These are phyloP conservation scores for Nannizziopsis arthrosporioides DNA, from an alignment of 2,329 filamentous ascomycete genomes.

Conservation along the genomic window DNA sequence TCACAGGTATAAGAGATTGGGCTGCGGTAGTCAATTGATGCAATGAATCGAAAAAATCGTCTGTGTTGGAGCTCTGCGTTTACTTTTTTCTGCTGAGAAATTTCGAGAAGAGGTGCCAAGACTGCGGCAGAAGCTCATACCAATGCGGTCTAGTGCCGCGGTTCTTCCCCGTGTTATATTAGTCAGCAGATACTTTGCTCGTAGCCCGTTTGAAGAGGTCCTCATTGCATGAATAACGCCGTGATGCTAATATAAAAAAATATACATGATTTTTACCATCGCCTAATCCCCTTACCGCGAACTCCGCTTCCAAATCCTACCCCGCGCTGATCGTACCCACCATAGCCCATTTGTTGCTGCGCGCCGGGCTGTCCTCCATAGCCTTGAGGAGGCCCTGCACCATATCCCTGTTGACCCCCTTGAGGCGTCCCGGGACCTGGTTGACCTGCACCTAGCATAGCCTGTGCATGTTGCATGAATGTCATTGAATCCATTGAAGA, in stretches of 20 bases:
- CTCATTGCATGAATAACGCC: too few relatives aligned
- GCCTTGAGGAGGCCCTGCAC: constrained; percentile 25
- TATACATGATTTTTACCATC: constrained; percentile 24
- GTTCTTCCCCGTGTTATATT: neutral
- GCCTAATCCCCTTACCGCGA: constrained; percentile 26
- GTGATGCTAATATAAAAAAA: too few relatives aligned
- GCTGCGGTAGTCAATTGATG: too few relatives aligned
- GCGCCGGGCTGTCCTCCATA: constrained; percentile 28
- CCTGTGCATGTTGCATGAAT: constrained; percentile 44
- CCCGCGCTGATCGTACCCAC: constrained; percentile 32
- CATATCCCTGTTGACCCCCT: constrained; percentile 27
- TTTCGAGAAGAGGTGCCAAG: constrained; percentile 20
- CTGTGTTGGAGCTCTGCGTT: neutral
- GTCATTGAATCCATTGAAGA: constrained; percentile 43
- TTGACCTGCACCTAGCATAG: constrained; percentile 37
- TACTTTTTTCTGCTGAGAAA: constrained; percentile 17
- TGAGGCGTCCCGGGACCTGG: constrained; percentile 30
- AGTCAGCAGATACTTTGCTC: too few relatives aligned
- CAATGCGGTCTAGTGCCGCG: constrained; percentile 5
- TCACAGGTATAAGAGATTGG: too few relatives aligned
- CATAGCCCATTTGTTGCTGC: constrained; percentile 34
- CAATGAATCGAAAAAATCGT: neutral
- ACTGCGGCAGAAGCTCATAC: neutral
- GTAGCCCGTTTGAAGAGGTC: too few relatives aligned
- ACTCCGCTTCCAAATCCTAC: constrained; percentile 27